Percentiles rank a stretch among this genome's conserved stretches.
phyloP scores from a whole-genome alignment of 176 grass and related monocot genomes.

The Oryza officinalis region DNA sequence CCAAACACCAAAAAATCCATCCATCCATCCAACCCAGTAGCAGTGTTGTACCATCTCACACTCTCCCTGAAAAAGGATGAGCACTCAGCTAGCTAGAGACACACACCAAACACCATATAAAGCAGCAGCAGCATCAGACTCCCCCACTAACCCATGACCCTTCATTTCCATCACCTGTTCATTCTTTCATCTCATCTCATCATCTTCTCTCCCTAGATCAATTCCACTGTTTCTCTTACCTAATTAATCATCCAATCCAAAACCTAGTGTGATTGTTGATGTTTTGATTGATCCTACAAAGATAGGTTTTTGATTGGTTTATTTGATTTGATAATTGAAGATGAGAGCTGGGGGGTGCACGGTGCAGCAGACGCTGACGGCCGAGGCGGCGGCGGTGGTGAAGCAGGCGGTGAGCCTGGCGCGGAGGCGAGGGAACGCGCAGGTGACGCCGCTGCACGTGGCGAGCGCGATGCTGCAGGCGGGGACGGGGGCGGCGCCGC shows the following conservation, averaged over 20 bases:
- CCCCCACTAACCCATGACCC: conserved; percentile 12
- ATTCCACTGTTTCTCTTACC: background rate
- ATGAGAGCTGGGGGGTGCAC: conserved; percentile 77
- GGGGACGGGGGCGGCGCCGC: conserved; percentile 26
- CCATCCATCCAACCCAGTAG: background rate
- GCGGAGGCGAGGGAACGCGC: conserved; percentile 65
- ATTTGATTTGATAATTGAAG: background rate
- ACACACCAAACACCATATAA: conserved; percentile 41
- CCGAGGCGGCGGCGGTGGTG: conserved; percentile 57
- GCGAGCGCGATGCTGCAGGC: conserved; percentile 70
- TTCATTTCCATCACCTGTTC: conserved; percentile 4
- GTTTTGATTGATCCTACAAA: too few relatives aligned
- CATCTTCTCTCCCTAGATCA: background rate
- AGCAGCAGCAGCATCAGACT: conserved; percentile 21
- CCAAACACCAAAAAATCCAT: conserved; percentile 11
- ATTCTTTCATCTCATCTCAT: background rate
- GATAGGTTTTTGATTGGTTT: background rate
- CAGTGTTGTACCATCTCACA: background rate
- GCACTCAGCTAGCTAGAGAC: conserved; percentile 8
- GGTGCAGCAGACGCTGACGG: conserved; percentile 69
- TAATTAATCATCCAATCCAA: background rate
- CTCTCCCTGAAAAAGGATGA: conserved; percentile 34
- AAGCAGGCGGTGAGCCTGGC: conserved; percentile 83
- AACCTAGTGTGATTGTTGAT: background rate
- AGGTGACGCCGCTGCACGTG: conserved; percentile 89